phyloP scores from a whole-genome alignment of 805 yeast genomes.

The Ogataea nitratoaversa region DNA sequence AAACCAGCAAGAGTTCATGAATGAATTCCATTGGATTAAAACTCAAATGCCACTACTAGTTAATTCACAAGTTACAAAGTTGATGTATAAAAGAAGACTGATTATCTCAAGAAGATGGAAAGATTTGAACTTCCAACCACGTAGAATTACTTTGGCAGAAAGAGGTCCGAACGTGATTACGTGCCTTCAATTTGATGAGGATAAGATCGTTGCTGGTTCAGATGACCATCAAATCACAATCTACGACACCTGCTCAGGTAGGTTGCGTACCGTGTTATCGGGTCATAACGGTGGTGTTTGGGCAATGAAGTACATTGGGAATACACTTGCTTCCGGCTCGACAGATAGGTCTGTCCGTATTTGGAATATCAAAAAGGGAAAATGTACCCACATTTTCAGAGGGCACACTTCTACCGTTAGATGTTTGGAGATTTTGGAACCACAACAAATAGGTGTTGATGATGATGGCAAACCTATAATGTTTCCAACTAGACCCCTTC shows the following conservation, averaged over 20 bases:
- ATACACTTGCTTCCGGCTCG: constrained; percentile 86
- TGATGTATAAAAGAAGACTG: constrained; percentile 55
- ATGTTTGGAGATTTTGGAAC: constrained; percentile 79
- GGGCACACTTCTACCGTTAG: constrained; percentile 94
- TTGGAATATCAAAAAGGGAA: constrained; percentile 84
- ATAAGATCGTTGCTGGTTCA: constrained; percentile 86
- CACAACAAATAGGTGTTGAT: constrained; percentile 58
- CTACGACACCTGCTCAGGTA: constrained; percentile 73
- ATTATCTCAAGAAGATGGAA: constrained; percentile 73
- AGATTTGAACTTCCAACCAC: constrained; percentile 65
- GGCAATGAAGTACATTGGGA: constrained; percentile 87
- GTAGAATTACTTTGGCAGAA: constrained; percentile 59
- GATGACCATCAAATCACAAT: constrained; percentile 82
- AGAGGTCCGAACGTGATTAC: constrained; percentile 85
- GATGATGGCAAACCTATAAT: constrained; percentile 52
- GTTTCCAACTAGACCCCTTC: constrained; percentile 61
- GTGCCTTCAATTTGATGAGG: constrained; percentile 88
- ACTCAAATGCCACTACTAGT: constrained; percentile 7
- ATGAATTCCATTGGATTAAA: constrained; percentile 19
- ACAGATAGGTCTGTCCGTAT: constrained; percentile 92
- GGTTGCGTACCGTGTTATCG: constrained; percentile 51
- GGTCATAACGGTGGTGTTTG: constrained; percentile 99
- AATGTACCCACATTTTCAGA: constrained; percentile 84
- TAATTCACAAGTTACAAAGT: constrained; percentile 16
- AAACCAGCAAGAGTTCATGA: constrained; percentile 39